Base-by-base conservation (phyloP, 345 rosid species). In the Hypericum perforatum region DNA sequence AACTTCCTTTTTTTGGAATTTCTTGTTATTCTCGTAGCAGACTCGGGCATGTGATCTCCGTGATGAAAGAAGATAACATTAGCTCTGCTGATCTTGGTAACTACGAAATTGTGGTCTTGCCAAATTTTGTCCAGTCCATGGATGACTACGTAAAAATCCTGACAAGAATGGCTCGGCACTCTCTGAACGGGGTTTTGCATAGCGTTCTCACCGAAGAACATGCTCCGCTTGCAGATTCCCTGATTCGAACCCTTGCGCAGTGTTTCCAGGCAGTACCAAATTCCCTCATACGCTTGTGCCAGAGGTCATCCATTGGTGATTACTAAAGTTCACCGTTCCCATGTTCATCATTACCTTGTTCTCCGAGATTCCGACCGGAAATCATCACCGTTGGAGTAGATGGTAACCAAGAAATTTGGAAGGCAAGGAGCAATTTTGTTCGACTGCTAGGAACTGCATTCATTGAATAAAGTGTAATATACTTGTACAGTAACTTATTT, bases 221-320 rank as follows among this genome's bases (percentile, higher is more conserved):
- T 37, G 80, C 65, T 0, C 47, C 6, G 7, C 50, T 59, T 5
- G 73, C 72, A 8, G 76, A 61, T 46, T 49, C 75, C n/a, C 63
- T 79, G 65, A 63, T 73, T 60, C 60, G 61, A 64, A 59, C 75
- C 41, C 74, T 86, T 2, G 70, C 77, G 73, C 64, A 73, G 51
- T 83, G 82, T 58, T 70, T 68, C 43, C 85, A 78, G 67, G 60
- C 32, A 9, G 78, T 77, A 55, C 84, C 81, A 1, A 65, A 75
- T 39, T 54, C 70, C 50, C 63, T 78, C 56, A 67, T 67, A 40
- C 52, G 63, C 63, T 39, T 64, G 65, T 43, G 49, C 46, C 39
- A n/a, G 6, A 52, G 45, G 41, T 54, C 54, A 44, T 46, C 74
- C 32, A 4, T 1, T 22, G 32, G 1, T 22, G 32, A 22, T 22